Evolutionary conservation across 768 basidiomycete genomes (phyloP), one percentile per base, ranked within the genome.

Genomic region (Suillus brevipes): DNA sequence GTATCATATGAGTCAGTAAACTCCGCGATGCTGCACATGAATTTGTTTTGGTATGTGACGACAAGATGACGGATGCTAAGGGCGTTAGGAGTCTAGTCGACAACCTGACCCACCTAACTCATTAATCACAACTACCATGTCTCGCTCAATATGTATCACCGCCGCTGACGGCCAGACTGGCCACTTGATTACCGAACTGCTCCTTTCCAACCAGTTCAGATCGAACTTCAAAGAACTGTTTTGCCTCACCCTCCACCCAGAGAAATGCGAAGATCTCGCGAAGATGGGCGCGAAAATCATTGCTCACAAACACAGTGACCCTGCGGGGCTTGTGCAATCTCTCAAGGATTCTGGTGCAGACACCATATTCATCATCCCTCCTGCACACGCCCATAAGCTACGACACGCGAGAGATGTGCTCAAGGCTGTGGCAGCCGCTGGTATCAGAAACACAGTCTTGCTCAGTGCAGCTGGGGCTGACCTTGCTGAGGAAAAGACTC

Each of bases 141-240:
- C 67, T 16, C 71, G 71, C 67, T 71, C 69, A 23, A 63, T 77
- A 64, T 67, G 65, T 69, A 67, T 77, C 64, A 76, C 74, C 23
- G 66, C 75, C 49, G 74, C 69, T 38, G 73, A 77, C 28, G 77
- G 74, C 65, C 73, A 77, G 69, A 77, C 71, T 31, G 73, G 71
- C 43, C 71, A 68, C 50, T 72, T 71, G 66, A 64, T 77, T 62
- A 65, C 68, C 52, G 74, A 77, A 45, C 70, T 74, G n/a, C 68
- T 76, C 45, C 62, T 69, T 38, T 25, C 57, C 23, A 6, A 67
- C 16, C 65, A 62, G 14, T 75, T 71, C 64, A 53, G 59, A 38
- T 50, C 53, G 60, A 71, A 73, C 58, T n/a, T 69, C 55, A 31
- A 62, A 16, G 9, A 61, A 14, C 18, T 62, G n/a, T 28, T 16